Evolutionary conservation across 2,329 filamentous ascomycete species (phyloP), one percentile per base, ranked within the genome.

Genomic region (Botrytis paeoniae): DNA sequence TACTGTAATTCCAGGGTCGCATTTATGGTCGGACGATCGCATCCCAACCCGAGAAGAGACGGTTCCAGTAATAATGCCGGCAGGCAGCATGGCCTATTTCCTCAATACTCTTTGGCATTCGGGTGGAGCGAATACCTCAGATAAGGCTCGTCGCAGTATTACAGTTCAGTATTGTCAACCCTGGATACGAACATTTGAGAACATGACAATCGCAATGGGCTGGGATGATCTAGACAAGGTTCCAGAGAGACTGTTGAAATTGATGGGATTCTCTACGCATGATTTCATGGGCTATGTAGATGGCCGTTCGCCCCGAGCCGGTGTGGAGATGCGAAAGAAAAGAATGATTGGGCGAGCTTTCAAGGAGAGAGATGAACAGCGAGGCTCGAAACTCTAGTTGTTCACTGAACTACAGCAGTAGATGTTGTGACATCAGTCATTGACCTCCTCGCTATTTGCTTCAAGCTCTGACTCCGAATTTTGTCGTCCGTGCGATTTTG

Each of bases 161-260:
- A 80, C 78, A 6, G 71, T 79, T 1, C 79, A 80, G 65, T 80
- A 80, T 65, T 80, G 79, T 60, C 78, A 80, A 72, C 79, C 77
- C 8, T 85, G 80, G 80, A 79, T 82, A 37, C 75, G 82, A n/a
- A 78, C 80, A n/a, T 78, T 77, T 66, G 82, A 83, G 75, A 83
- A 83, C 68, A 80, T 81, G 76, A 80, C 80, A 10, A 75, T 83
- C 9, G 80, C 81, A 20, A 79, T 82, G 70, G 80, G 81, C 20
- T 80, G 78, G 78, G 76, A 80, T 59, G 75, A 80, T 62, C 41
- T 79, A 59, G 78, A 80, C 75, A 59, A 73, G 25, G 73, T 80
- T 7, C 78, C 78, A 9, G 76, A 80, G 63, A 75, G 61, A 37
- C 64, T 80, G 6, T 66, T 79, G 69, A 60, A 61, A 41, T 65